phyloP scores from a whole-genome alignment of 73 alveolate species.

The Durusdinium trenchii region DNA sequence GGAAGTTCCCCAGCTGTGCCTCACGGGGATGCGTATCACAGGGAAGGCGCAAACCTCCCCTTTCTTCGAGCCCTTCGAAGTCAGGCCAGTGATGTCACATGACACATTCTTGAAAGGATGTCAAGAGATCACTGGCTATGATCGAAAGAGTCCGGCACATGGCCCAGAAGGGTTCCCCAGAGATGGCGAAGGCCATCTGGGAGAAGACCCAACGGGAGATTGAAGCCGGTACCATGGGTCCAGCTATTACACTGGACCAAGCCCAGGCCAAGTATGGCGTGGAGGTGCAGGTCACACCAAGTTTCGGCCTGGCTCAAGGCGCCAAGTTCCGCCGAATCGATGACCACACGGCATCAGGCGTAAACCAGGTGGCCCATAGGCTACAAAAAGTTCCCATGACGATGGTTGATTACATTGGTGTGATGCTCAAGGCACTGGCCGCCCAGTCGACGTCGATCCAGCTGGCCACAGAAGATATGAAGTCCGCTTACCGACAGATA shows the following conservation, averaged over 20 bases:
- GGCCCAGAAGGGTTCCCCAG: neutral
- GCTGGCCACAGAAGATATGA: no score
- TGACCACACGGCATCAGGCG: neutral
- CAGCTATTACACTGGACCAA: neutral
- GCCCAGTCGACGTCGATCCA: neutral
- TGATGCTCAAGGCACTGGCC: neutral
- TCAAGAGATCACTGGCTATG: neutral
- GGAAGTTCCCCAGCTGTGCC: neutral
- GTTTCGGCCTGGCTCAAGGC: conserved; percentile 24
- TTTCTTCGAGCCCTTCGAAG: neutral
- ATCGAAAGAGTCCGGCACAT: neutral
- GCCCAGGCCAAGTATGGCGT: neutral
- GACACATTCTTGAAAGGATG: neutral
- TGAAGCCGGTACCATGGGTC: neutral
- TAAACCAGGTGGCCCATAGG: no score
- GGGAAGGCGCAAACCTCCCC: neutral
- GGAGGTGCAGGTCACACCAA: neutral
- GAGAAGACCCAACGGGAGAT: neutral
- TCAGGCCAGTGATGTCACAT: neutral
- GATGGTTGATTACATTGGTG: neutral
- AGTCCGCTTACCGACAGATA: no score
- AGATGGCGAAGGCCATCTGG: neutral
- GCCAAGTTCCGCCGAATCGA: neutral
- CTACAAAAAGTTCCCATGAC: neutral
- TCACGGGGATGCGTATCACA: neutral